These are phyloP conservation scores for Ramaria rubella DNA, from an alignment of 768 basidiomycete species.

Conservation along the genomic window DNA sequence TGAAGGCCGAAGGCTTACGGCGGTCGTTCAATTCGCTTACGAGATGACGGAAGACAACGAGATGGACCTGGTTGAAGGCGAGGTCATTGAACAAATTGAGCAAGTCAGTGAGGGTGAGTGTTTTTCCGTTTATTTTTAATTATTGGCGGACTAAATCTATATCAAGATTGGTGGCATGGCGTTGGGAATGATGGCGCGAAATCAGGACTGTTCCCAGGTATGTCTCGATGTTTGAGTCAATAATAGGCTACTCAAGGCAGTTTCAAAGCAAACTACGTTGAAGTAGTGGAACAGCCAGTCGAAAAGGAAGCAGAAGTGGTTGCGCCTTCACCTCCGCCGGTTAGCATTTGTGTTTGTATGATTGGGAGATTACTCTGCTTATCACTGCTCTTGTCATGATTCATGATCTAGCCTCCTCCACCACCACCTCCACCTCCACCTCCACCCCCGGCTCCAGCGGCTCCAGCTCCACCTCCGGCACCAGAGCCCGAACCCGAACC, in stretches of 20 bases:
- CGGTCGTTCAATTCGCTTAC: slow-evolving; percentile 15
- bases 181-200: slow-evolving; percentile 57
- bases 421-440: slow-evolving; percentile 36
- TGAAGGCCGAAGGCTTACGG: neutral
- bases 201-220: slow-evolving; percentile 81
- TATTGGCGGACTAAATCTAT: neutral
- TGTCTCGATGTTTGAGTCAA: slow-evolving; percentile 13
- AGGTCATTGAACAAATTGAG: slow-evolving; percentile 75
- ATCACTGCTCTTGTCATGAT: slow-evolving; percentile 15
- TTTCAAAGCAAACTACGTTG: slow-evolving; percentile 75
- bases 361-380: neutral
- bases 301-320: slow-evolving; percentile 25
- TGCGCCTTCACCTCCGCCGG: slow-evolving; percentile 40
- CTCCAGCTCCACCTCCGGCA: slow-evolving; percentile 30
- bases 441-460: slow-evolving; percentile 37
- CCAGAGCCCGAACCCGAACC: slow-evolving; percentile 39
- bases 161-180: slow-evolving; percentile 80
- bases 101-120: slow-evolving; percentile 62
- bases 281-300: slow-evolving; percentile 51
- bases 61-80: slow-evolving; percentile 71
- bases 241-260: neutral
- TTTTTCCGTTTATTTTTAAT: neutral
- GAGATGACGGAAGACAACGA: slow-evolving; percentile 85
- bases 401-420: slow-evolving; percentile 34
- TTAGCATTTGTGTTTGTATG: slow-evolving; percentile 30